phyloP scores from a whole-genome alignment of 352 stramenopile genomes.

The Phytophthora cajani region DNA sequence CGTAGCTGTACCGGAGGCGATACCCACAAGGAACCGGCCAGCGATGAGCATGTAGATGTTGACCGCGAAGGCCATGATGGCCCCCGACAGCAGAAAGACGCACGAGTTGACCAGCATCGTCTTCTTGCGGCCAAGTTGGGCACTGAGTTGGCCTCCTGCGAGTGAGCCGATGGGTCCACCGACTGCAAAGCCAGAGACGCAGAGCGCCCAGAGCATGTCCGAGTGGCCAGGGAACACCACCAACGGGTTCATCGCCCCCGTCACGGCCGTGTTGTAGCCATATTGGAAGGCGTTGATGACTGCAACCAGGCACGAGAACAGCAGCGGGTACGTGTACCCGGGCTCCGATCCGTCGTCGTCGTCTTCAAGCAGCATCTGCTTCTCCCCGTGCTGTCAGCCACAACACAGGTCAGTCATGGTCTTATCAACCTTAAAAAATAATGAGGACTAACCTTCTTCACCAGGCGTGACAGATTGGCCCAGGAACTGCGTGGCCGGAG shows the following conservation, averaged over 20 bases:
- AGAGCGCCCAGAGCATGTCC: slow-evolving; percentile 65
- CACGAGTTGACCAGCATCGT: slow-evolving; percentile 59
- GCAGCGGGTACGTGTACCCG: slow-evolving; percentile 66
- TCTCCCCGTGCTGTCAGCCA: slow-evolving; percentile 53
- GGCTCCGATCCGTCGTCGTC: slow-evolving; percentile 55
- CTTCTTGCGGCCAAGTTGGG: slow-evolving; percentile 59
- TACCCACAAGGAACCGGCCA: slow-evolving; percentile 72
- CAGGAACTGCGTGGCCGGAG: slow-evolving; percentile 60
- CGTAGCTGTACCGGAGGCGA: slow-evolving; percentile 67
- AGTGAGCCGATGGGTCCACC: slow-evolving; percentile 69
- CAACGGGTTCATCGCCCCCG: slow-evolving; percentile 54
- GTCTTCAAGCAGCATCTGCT: slow-evolving; percentile 52
- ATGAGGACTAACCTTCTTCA: slow-evolving; percentile 36
- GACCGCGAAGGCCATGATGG: slow-evolving; percentile 58
- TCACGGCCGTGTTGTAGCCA: slow-evolving; percentile 80
- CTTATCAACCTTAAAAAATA: too few species aligned
- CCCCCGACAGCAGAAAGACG: slow-evolving; percentile 60
- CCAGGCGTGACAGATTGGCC: slow-evolving; percentile 56
- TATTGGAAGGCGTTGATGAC: slow-evolving; percentile 75
- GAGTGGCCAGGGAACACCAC: slow-evolving; percentile 69
- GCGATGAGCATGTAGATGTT: slow-evolving; percentile 78
- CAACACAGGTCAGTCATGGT: neutral
- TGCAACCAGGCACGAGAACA: slow-evolving; percentile 65
- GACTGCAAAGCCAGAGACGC: slow-evolving; percentile 68
- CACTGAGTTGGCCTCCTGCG: slow-evolving; percentile 53